Evolutionary conservation across 768 basidiomycete species (phyloP).

Genomic region (Phanerochaete carnosa): DNA sequence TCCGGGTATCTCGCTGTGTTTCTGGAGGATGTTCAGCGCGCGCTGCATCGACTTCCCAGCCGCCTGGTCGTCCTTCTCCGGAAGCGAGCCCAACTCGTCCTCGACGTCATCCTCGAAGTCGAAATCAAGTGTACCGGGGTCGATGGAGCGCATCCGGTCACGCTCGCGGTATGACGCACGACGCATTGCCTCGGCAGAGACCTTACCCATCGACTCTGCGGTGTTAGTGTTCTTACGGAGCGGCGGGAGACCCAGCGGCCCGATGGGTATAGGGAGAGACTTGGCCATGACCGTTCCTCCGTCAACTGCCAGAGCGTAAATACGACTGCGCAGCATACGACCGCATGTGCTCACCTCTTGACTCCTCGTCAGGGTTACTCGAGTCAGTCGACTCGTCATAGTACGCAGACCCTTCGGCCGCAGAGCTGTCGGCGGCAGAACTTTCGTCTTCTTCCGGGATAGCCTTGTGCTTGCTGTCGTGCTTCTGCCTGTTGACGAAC

Average conservation of each 20-base stretch:
- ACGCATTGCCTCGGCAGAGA: conserved; percentile 49
- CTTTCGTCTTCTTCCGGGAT: conserved; percentile 29
- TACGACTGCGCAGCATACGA: background rate
- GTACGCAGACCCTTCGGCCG: conserved; percentile 22
- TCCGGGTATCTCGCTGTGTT: conserved; percentile 58
- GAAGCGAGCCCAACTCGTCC: conserved; percentile 19
- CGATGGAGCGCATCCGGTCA: conserved; percentile 58
- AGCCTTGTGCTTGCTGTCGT: conserved; percentile 12
- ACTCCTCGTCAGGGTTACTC: conserved; percentile 20
- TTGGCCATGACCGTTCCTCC: conserved; percentile 32
- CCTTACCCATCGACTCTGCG: conserved; percentile 26
- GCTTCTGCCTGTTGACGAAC: conserved; percentile 39
- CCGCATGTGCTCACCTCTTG: conserved; percentile 17
- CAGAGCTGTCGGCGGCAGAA: conserved; percentile 9
- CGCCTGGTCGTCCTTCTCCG: conserved; percentile 42
- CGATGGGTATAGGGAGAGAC: conserved; percentile 66
- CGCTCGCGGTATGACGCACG: conserved; percentile 66
- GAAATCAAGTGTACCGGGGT: conserved; percentile 65
- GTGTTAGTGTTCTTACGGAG: conserved; percentile 30
- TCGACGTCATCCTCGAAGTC: conserved; percentile 49
- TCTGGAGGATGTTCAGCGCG: conserved; percentile 68
- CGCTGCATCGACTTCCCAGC: conserved; percentile 35
- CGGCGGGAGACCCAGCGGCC: conserved; percentile 29
- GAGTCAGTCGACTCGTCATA: conserved; percentile 15
- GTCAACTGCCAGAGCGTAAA: background rate